Base-by-base conservation (phyloP, 345 rosid species). In the Citrus medica region DNA sequence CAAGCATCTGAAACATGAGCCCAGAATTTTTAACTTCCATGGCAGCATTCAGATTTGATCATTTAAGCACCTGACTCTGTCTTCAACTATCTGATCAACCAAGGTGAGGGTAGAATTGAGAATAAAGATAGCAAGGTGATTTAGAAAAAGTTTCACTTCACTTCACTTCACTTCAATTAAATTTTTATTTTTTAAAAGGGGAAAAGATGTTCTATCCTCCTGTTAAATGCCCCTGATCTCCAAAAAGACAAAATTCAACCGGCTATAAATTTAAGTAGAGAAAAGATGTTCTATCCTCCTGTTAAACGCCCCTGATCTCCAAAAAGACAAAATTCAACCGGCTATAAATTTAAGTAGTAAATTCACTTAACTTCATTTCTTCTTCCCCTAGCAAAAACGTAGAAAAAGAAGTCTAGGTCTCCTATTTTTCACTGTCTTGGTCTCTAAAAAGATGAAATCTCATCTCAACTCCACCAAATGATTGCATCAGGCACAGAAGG, bases 231-330 rank as follows among this genome's bases (percentile, higher is more conserved):
- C 2, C 27, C 55, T 7, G 19, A 14, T 69, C n/a, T 69, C 73
- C 73, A 69, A 42, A 67, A 46, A 24, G 72, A 42, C 24, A 51
- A 69, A 69, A 69, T 30, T 28, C 66, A 28, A 69, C 72, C 22
- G 0, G 58, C 72, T 24, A 13, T 42, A 46, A 5, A 25, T 42
- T 42, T 69, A 22, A 21, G 48, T 13, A 8, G 37, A n/a, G n/a
- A 51, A 27, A 25, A 42, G 51, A 16, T 27, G 13, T 27, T 48
- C 25, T 48, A 70, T 28, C 42, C 30, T 10, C 67, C 24, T n/a
- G 35, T 25, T 69, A 42, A 3, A 25, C 14, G 22, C n/a, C 2
- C 27, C 55, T 7, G 19, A 14, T 69, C n/a, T 69, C 73, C 73
- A 69, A 42, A 67, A 46, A 24, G 72, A 42, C 24, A 51, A 69